Percentiles rank a stretch among this genome's conserved stretches.
These are phyloP conservation scores for Phytophthora pluvialis DNA, from an alignment of 352 stramenopile species.

Conservation along the genomic window DNA sequence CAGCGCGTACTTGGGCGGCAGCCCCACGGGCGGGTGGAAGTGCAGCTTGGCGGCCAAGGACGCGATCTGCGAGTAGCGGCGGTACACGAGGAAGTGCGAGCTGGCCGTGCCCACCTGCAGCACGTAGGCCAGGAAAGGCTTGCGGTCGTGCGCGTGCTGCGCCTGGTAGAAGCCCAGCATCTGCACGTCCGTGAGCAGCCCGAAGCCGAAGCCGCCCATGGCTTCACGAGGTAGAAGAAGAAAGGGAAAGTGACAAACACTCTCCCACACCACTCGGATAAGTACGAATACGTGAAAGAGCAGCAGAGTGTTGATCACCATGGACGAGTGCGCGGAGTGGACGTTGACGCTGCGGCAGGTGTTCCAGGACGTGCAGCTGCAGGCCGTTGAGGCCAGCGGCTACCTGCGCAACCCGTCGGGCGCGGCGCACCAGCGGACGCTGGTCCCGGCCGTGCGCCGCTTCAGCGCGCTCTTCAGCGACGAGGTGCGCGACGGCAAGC, in stretches of 20 bases:
- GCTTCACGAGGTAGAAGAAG: neutral
- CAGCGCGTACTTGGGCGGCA: constrained; percentile 84
- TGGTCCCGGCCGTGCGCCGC: constrained; percentile 57
- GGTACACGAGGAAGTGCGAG: constrained; percentile 72
- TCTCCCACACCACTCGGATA: too few relatives aligned
- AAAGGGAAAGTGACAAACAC: neutral
- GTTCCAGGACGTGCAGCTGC: constrained; percentile 71
- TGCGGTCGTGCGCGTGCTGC: constrained; percentile 49
- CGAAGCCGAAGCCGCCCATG: constrained; percentile 63
- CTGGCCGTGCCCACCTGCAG: constrained; percentile 62
- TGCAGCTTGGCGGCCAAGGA: constrained; percentile 63
- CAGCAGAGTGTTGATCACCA: constrained; percentile 2
- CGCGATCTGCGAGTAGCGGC: constrained; percentile 83
- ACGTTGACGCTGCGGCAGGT: constrained; percentile 59
- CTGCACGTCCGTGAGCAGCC: constrained; percentile 69
- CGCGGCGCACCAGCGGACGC: constrained; percentile 41
- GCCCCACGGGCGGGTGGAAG: constrained; percentile 67
- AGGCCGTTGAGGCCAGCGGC: constrained; percentile 58
- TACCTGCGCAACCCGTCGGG: constrained; percentile 44
- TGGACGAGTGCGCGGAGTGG: constrained; percentile 54
- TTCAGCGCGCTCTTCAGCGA: constrained; percentile 56
- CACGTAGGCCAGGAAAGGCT: constrained; percentile 77
- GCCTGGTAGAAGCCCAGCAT: constrained; percentile 86
- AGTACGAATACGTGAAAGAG: too few relatives aligned
- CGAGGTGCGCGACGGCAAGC: constrained; percentile 49